Base-by-base conservation (phyloP, 75 land plant species). In the Picea glauca region DNA sequence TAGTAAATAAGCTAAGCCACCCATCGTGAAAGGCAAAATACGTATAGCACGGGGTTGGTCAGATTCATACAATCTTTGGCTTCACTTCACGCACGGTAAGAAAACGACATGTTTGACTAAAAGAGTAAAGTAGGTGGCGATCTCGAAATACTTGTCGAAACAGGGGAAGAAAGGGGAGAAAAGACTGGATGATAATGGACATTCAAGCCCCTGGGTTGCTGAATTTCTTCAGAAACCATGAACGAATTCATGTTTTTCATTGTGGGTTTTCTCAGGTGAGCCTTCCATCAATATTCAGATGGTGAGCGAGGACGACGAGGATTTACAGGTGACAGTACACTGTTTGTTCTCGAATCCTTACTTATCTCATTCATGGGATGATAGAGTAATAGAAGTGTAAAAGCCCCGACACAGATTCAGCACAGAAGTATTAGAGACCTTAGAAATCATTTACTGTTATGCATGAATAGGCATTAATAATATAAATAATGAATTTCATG, bases 61-160 rank as follows among this genome's bases (percentile, higher is more conserved):
- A 8, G 54, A 50, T 50, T 9, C 54, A 50, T 50, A 50, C 11
- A 8, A 50, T 50, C 54, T 50, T 50, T 50, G 54, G 54, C 54
- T 70, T 70, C 54, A 20, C n/a, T 40, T n/a, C 73, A 40, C 73
- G 38, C 73, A 70, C 23, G 26, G 21, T 68, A 8, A 46, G 73
- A 43, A 43, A 43, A 40, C 11, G 54, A 70, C 73, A 70, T 43
- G 18, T n/a, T 70, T 70, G 73, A 70, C 73, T 9, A 46, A 70
- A 8, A n/a, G 15, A 9, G 15, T 68, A 13, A 68, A 68, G 72
- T 68, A 13, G 18, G n/a, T 43, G 8, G 12, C 9, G n/a, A 11
- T 20, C n/a, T 43, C 38, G 7, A 6, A 20, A 70, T 43, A 3
- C 38, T 40, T 8, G 23, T 70, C 50, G 17, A 0, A 43, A 23